Conservation (phyloP, 1,139 yeast species). For the Nadsonia starkeyi-henricii region DNA sequence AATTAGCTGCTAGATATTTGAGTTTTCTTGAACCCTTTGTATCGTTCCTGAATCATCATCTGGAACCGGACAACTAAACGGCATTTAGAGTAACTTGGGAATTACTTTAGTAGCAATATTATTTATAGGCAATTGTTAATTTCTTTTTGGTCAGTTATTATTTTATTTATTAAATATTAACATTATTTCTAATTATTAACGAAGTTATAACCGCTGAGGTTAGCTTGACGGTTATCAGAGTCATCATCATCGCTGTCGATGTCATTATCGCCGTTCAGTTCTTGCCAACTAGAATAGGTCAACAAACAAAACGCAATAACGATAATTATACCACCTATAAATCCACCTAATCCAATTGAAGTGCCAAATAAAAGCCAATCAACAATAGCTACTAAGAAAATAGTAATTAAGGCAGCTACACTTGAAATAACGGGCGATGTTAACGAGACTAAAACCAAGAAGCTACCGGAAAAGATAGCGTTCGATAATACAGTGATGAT, state of each 20-base stretch:
- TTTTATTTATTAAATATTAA: not conserved
- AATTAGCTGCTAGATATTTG: not conserved
- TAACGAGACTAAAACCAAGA: conserved; percentile 65
- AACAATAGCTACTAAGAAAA: conserved; percentile 62
- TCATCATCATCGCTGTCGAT: conserved; percentile 10
- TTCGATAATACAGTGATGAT: conserved; percentile 41
- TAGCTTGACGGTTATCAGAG: too few relatives aligned
- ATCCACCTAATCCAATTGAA: conserved; percentile 22
- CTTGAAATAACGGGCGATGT: conserved; percentile 79
- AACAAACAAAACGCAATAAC: conserved; percentile 55
- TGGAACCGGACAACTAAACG: not conserved
- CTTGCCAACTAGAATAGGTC: conserved; percentile 59
- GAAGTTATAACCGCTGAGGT: too few relatives aligned
- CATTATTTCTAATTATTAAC: not conserved
- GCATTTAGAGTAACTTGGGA: not conserved
- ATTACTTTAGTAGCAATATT: too few relatives aligned
- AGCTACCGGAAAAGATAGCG: conserved; percentile 55
- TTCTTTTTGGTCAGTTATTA: too few relatives aligned
- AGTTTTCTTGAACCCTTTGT: not conserved
- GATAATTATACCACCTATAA: conserved; percentile 27
- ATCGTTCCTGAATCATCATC: not conserved
- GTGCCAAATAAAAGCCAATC: conserved; percentile 65
- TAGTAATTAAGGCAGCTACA: conserved; percentile 67
- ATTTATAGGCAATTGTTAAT: too few relatives aligned
- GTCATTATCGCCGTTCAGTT: conserved; percentile 35